Evolutionary conservation across 176 grass and related monocot species (phyloP).

Genomic region (Hyparrhenia diplandra): DNA sequence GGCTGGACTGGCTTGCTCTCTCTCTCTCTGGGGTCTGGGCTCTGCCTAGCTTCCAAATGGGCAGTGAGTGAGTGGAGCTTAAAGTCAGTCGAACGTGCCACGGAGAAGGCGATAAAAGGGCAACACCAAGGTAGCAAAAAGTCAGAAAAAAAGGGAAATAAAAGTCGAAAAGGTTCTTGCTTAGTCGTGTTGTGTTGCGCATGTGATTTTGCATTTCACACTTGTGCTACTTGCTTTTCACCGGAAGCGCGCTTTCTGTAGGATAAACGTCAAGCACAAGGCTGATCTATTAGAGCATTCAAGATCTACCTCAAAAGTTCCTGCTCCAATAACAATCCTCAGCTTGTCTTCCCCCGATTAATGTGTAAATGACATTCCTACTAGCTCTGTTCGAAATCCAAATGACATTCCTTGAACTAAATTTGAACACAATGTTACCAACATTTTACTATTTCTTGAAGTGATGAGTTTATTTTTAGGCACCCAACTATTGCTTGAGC

Average conservation of each 20-base stretch:
- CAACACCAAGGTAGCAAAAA: background rate
- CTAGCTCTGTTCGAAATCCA: no score
- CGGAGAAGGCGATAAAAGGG: background rate
- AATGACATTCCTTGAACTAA: no score
- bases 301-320: no score
- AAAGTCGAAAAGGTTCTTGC: constrained; percentile 14
- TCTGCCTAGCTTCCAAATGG: background rate
- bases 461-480: no score
- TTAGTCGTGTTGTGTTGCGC: background rate
- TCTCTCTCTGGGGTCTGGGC: background rate
- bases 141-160: background rate
- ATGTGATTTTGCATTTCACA: background rate
- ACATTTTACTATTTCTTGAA: no score
- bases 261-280: background rate
- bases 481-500: no score
- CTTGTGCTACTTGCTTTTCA: background rate
- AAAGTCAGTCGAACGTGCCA: background rate
- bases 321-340: no score
- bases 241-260: background rate
- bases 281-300: no score
- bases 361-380: no score
- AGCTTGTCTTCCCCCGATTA: no score
- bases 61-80: background rate
- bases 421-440: no score
- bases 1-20: background rate